Base-by-base conservation (phyloP, 768 basidiomycete genomes). In the Gloeophyllum trabeum region DNA sequence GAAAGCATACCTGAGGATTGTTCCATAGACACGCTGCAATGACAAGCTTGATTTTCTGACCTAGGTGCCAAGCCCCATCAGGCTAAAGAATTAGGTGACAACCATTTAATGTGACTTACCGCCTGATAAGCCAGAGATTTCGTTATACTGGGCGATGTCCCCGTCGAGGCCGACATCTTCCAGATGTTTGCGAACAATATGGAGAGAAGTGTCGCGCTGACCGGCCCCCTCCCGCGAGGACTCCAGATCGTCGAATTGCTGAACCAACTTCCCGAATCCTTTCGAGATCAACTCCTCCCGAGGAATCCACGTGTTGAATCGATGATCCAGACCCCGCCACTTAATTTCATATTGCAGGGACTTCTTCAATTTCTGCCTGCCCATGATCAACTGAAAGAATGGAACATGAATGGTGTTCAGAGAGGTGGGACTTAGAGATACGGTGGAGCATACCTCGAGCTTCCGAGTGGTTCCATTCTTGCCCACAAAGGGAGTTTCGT, bases 91-190 rank as follows among this genome's bases (percentile, higher is more conserved):
- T 35, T 22, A 18, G 19, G 14, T 26, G 35, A 28, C 6, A 14
- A 35, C 35, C 48, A 14, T 38, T 39, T 35, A 30, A 35, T 41
- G 18, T 46, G n/a, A 44, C 66, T 50, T 56, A 80, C 92, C 93
- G 61, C 94, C 94, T 14, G 89, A 93, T 35, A 97, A 66, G 28
- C 94, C 93, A 25, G 78, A 76, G 55, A 97, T 92, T 64, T 98
- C 93, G 55, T 96, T 94, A 64, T 98, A 97, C 62, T 96, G 90
- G 7, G 93, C 93, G 46, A 97, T 97, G 65, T 97, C 90, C 34
- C 93, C 93, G 63, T 97, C 90, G 28, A 98, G 71, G 25, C 93
- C 94, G 50, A 98, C 89, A 51, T 92, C 92, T 61, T 96, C 91
- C 36, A 98, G 65, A 51, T 93, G 89, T 62, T 92, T 89, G 50